Base-by-base conservation (phyloP, 257 asterid species). In the Plantago major region DNA sequence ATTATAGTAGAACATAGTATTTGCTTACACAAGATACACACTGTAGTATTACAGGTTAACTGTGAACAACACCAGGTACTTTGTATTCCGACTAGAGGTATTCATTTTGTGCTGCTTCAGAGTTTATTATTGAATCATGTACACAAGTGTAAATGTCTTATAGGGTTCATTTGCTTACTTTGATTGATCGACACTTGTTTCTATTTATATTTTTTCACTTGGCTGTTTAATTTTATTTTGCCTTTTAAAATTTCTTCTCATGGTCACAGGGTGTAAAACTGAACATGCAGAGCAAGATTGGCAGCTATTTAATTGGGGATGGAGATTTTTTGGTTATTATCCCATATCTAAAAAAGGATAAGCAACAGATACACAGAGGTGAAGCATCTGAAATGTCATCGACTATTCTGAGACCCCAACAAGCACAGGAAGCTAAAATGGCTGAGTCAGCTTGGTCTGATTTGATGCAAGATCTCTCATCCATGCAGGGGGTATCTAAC, bases 381-480 rank as follows among this genome's bases (percentile, higher is more conserved):
- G 79, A 71, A 37, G 74, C 77, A 65, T 69, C 76, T 47, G 74
- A 63, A 69, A 56, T 64, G 40, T 55, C 48, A 30, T 56, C 82
- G 12, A 16, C 69, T 15, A 58, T 55, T 37, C 74, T 54, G 7
- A 62, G 50, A 55, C 66, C 58, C 46, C 60, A 49, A 12, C 76
- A 66, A 56, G 72, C 67, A 55, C 38, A 76, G 52, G 74, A 71
- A 48, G 72, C 74, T 67, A 76, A 77, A 22, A 67, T 76, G 38
- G 82, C 90, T 22, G 90, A 86, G 45, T 80, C 94, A 54, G 81
- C 86, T 30, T 89, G 91, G 91, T 77, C 82, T 45, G 95, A 84
- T 55, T 57, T 86, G 85, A 82, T 76, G 89, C 77, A 78, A 74
- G 94, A 92, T 71, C 68, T 86, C 60, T 79, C 90, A 10, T 77